Evolutionary conservation across 2,329 filamentous ascomycete species (phyloP).

Genomic region (Sclerotinia sclerotiorum): DNA sequence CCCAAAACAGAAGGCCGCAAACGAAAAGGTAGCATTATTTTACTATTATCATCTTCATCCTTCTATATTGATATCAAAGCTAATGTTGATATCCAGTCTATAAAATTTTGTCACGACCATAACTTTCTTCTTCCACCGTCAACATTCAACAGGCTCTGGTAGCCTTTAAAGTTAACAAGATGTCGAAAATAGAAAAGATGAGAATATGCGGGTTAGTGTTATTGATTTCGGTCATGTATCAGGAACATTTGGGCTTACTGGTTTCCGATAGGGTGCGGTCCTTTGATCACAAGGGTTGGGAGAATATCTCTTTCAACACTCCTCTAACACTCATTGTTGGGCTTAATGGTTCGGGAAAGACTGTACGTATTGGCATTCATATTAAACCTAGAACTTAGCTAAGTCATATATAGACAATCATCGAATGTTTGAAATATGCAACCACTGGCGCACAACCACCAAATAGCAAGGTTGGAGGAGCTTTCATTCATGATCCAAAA

Average conservation of each 20-base stretch:
- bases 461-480: conserved; percentile 81
- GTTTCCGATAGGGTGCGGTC: conserved; percentile 65
- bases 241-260: not conserved
- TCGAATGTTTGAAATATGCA: conserved; percentile 97
- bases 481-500: conserved; percentile 97
- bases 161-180: conserved; percentile 31
- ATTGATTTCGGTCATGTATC: not conserved
- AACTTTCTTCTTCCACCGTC: not conserved
- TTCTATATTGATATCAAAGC: not conserved
- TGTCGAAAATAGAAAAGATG: conserved; percentile 87
- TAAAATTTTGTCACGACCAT: conserved; percentile 2
- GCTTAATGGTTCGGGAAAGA: conserved; percentile 96
- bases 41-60: too few species aligned
- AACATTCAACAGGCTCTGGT: not conserved
- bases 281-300: conserved; percentile 72
- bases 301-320: conserved; percentile 84
- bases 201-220: conserved; percentile 68
- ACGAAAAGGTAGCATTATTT: not conserved
- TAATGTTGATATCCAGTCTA: not conserved
- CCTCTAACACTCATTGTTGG: conserved; percentile 96
- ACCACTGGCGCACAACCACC: conserved; percentile 92
- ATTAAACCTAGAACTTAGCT: not conserved
- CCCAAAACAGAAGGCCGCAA: not conserved
- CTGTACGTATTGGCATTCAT: conserved; percentile 47
- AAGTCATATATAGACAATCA: conserved; percentile 68